These are phyloP conservation scores for Neonectria coccinea DNA, from an alignment of 2,329 filamentous ascomycete genomes.

Conservation along the genomic window DNA sequence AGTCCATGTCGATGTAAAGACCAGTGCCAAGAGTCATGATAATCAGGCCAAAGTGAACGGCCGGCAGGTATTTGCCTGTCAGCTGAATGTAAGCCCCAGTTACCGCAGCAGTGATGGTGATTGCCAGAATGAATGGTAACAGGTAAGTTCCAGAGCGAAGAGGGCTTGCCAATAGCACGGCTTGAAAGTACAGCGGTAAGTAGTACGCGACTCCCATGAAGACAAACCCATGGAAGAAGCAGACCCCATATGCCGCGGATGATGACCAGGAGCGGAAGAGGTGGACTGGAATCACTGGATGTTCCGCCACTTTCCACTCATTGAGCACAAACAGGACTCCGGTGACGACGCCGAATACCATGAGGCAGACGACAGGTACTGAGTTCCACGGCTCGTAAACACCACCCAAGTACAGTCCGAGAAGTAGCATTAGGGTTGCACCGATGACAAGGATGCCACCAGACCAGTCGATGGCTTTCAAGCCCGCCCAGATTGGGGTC, in stretches of 20 bases:
- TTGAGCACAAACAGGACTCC: constrained; percentile 66
- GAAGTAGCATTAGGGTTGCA: constrained; percentile 75
- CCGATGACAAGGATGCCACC: constrained; percentile 73
- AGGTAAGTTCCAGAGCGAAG: constrained; percentile 71
- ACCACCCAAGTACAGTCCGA: constrained; percentile 78
- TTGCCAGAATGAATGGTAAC: constrained; percentile 69
- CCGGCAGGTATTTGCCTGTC: constrained; percentile 68
- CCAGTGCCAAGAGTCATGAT: constrained; percentile 71
- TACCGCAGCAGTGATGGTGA: constrained; percentile 57
- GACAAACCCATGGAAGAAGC: constrained; percentile 63
- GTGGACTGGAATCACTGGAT: constrained; percentile 76
- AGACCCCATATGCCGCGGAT: constrained; percentile 64
- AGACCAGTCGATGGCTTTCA: constrained; percentile 70
- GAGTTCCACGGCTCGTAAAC: constrained; percentile 71
- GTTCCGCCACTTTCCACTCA: constrained; percentile 72
- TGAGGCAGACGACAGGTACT: constrained; percentile 69
- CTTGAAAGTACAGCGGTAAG: constrained; percentile 79
- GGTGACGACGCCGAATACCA: constrained; percentile 68
- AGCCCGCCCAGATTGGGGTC: constrained; percentile 70
- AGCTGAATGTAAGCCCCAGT: constrained; percentile 60
- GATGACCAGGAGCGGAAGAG: constrained; percentile 69
- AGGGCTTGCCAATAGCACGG: constrained; percentile 70
- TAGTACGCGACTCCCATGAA: constrained; percentile 78
- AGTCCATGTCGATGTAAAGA: constrained; percentile 66
- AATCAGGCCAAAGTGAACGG: constrained; percentile 65